Conservation (phyloP, 139 green algal genomes). For the Zygnema circumcarinatum region DNA sequence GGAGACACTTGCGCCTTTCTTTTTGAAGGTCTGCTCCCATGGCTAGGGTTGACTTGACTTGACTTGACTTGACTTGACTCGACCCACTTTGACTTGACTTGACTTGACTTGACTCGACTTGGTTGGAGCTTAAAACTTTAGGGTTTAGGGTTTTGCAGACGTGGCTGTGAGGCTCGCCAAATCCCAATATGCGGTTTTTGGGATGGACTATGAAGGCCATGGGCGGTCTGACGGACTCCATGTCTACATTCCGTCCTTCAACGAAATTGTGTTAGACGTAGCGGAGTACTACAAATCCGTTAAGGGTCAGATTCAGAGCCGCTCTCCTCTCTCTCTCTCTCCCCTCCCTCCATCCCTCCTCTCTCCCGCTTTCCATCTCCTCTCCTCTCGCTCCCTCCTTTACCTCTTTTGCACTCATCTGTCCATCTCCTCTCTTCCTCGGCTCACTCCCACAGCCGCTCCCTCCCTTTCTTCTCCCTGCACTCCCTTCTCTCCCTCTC, state of each 20-base stretch:
- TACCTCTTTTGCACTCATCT: too few species aligned
- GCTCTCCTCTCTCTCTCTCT: background rate
- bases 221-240: slow-evolving; percentile 45
- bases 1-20: slow-evolving; percentile 51
- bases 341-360: background rate
- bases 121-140: background rate
- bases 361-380: background rate
- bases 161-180: slow-evolving; percentile 24
- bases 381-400: too few species aligned
- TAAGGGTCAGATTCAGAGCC: background rate
- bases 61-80: background rate
- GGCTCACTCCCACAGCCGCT: too few species aligned
- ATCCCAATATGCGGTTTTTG: slow-evolving; percentile 56
- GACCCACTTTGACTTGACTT: background rate
- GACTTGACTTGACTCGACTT: background rate
- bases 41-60: background rate
- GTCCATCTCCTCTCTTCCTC: too few species aligned
- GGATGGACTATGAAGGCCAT: slow-evolving; percentile 56
- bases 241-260: slow-evolving; percentile 22
- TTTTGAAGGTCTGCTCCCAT: slow-evolving; percentile 26
- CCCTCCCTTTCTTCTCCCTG: too few species aligned
- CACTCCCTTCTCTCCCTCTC: too few species aligned
- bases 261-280: slow-evolving; percentile 26
- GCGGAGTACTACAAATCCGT: slow-evolving; percentile 6
- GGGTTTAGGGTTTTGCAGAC: slow-evolving; percentile 22